Evolutionary conservation across 805 yeast genomes (phyloP).

Genomic region (Saturnispora quitensis): DNA sequence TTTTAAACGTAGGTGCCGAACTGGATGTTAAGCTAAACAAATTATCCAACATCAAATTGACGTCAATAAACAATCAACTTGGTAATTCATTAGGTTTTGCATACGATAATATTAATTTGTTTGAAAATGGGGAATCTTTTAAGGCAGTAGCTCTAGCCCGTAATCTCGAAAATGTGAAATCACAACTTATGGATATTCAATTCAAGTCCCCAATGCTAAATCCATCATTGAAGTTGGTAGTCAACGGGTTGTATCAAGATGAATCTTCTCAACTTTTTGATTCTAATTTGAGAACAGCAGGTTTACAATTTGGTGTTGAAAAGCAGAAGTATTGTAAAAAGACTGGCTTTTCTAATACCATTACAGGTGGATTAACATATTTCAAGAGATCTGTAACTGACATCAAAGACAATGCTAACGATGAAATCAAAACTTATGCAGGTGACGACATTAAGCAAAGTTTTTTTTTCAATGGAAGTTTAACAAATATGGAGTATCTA

Average conservation of each 20-base stretch:
- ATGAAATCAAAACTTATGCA: conserved; percentile 46
- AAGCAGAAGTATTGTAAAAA: conserved; percentile 15
- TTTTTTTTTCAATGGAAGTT: conserved; percentile 33
- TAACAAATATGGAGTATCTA: conserved; percentile 36
- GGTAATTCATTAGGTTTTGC: conserved; percentile 23
- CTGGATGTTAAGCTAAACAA: conserved; percentile 3
- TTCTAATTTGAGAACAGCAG: conserved; percentile 37
- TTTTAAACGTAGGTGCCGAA: conserved; percentile 8
- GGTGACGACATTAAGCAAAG: conserved; percentile 56
- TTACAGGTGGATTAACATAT: conserved; percentile 48
- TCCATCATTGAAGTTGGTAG: conserved; percentile 38
- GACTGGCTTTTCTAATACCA: conserved; percentile 11
- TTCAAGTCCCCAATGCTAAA: conserved; percentile 37
- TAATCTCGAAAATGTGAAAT: conserved; percentile 40
- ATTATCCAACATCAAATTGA: neutral
- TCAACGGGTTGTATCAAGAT: conserved; percentile 20
- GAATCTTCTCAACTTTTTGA: neutral
- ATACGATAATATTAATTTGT: conserved; percentile 38
- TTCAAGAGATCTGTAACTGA: conserved; percentile 48
- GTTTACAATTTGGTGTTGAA: conserved; percentile 42
- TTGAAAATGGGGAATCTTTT: conserved; percentile 63
- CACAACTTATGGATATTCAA: conserved; percentile 44
- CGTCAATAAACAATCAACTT: conserved; percentile 4
- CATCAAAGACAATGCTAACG: conserved; percentile 43
- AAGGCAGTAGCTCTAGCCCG: conserved; percentile 40